phyloP scores from a whole-genome alignment of 179 eudicot species.

The Spergularia azorica region DNA sequence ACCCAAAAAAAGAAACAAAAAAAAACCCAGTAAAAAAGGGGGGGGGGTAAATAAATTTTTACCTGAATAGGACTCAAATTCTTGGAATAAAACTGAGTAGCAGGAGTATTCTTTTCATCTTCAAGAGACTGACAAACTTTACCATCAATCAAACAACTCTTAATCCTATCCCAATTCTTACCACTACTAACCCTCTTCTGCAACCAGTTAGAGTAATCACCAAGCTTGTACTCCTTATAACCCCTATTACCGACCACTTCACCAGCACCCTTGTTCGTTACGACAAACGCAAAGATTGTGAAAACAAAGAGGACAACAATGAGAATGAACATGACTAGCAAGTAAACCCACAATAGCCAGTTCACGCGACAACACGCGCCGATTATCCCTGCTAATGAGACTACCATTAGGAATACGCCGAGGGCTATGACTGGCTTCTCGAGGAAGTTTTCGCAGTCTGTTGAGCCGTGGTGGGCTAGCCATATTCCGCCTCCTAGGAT shows the following conservation, averaged over 20 bases:
- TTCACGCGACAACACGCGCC: slow-evolving; percentile 80
- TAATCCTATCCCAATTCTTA: slow-evolving; percentile 66
- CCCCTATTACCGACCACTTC: slow-evolving; percentile 50
- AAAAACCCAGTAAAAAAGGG: slow-evolving; percentile 7
- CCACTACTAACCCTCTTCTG: slow-evolving; percentile 63
- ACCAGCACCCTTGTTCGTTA: slow-evolving; percentile 86
- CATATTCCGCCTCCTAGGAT: slow-evolving; percentile 68
- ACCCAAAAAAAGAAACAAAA: not conserved
- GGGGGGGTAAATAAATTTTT: not conserved
- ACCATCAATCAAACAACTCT: slow-evolving; percentile 76
- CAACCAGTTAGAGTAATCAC: slow-evolving; percentile 89
- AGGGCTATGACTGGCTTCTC: slow-evolving; percentile 57
- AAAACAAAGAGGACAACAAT: slow-evolving; percentile 55
- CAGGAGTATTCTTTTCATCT: slow-evolving; percentile 28
- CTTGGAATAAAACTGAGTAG: slow-evolving; percentile 37
- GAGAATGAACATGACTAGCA: slow-evolving; percentile 73
- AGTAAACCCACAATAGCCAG: slow-evolving; percentile 77
- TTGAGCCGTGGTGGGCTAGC: slow-evolving; percentile 53
- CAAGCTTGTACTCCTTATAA: slow-evolving; percentile 79
- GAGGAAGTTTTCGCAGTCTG: slow-evolving; percentile 75
- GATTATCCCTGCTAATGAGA: slow-evolving; percentile 69
- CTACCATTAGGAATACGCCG: slow-evolving; percentile 60
- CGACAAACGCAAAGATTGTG: slow-evolving; percentile 81
- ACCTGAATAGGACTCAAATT: slow-evolving; percentile 79
- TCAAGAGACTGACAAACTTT: slow-evolving; percentile 67